Conservation (phyloP, 106 monocot genomes). For the Vanilla planifolia region DNA sequence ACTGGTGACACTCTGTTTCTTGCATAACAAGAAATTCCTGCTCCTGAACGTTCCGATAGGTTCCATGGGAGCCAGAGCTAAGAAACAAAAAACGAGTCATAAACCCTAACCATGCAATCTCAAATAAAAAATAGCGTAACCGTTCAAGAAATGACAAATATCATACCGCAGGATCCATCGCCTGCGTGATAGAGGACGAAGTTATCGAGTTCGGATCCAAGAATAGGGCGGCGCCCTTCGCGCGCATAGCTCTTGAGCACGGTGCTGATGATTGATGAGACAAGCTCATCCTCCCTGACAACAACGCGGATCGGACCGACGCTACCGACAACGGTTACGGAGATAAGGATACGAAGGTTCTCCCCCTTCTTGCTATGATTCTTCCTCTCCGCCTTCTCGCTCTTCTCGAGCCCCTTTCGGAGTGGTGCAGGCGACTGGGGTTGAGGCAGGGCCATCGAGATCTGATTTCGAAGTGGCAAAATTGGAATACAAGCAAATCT, state of each 20-base stretch:
- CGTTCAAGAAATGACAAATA: background rate
- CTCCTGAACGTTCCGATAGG: conserved; percentile 6
- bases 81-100: background rate
- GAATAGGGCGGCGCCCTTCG: conserved; percentile 27
- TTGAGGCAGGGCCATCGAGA: conserved; percentile 3
- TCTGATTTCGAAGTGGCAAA: no score
- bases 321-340: conserved; percentile 30
- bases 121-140: background rate
- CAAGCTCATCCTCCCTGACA: conserved; percentile 18
- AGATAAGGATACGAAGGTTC: conserved; percentile 17
- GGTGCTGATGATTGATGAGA: conserved; percentile 15
- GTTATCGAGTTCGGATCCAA: conserved; percentile 17
- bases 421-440: background rate
- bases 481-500: no score
- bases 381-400: background rate
- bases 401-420: background rate
- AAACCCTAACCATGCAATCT: background rate
- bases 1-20: background rate
- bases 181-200: conserved; percentile 25
- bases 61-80: conserved; percentile 13
- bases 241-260: conserved; percentile 21
- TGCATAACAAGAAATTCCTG: conserved; percentile 12
- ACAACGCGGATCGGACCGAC: conserved; percentile 25
- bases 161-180: conserved; percentile 6
- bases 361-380: conserved; percentile 1